Percentiles rank a stretch among this genome's conserved stretches.
phyloP scores from a whole-genome alignment of 2,329 filamentous ascomycete genomes.

The Tolypocladium paradoxum region DNA sequence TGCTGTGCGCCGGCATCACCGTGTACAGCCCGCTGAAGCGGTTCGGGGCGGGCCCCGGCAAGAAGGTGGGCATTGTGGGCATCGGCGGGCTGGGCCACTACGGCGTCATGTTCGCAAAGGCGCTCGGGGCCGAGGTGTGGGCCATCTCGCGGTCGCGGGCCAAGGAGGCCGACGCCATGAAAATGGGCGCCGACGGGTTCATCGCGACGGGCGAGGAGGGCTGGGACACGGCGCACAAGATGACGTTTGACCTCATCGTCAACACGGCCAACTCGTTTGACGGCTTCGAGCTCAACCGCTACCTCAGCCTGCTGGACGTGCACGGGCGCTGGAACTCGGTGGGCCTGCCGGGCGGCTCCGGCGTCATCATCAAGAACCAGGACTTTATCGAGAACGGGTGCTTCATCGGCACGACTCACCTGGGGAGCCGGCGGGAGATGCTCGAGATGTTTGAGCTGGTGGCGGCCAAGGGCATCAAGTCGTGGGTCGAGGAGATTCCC shows the following conservation, averaged over 20 bases:
- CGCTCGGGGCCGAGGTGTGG: constrained; percentile 51
- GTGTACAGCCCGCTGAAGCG: constrained; percentile 68
- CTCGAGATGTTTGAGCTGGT: constrained; percentile 62
- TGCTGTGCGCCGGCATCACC: constrained; percentile 79
- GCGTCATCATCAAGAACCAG: constrained; percentile 61
- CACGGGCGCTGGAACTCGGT: constrained; percentile 73
- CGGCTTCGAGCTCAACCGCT: constrained; percentile 57
- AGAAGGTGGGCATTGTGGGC: constrained; percentile 67
- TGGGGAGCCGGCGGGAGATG: constrained; percentile 60
- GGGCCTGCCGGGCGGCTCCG: constrained; percentile 66
- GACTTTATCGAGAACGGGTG: constrained; percentile 65
- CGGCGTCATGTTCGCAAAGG: constrained; percentile 58
- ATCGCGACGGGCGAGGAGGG: constrained; percentile 45
- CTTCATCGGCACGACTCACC: constrained; percentile 59
- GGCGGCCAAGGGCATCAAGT: constrained; percentile 56
- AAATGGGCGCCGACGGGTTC: constrained; percentile 51
- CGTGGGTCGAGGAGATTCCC: constrained; percentile 63
- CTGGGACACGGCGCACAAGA: constrained; percentile 45
- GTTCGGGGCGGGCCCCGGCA: constrained; percentile 64
- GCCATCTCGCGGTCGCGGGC: constrained; percentile 48
- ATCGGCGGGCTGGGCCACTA: constrained; percentile 65
- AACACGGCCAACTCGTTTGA: constrained; percentile 62
- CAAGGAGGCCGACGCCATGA: constrained; percentile 48
- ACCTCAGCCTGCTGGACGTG: constrained; percentile 70
- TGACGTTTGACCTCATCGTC: constrained; percentile 66